phyloP scores from a whole-genome alignment of 2,329 filamentous ascomycete genomes.

The Penicillium thymicola region DNA sequence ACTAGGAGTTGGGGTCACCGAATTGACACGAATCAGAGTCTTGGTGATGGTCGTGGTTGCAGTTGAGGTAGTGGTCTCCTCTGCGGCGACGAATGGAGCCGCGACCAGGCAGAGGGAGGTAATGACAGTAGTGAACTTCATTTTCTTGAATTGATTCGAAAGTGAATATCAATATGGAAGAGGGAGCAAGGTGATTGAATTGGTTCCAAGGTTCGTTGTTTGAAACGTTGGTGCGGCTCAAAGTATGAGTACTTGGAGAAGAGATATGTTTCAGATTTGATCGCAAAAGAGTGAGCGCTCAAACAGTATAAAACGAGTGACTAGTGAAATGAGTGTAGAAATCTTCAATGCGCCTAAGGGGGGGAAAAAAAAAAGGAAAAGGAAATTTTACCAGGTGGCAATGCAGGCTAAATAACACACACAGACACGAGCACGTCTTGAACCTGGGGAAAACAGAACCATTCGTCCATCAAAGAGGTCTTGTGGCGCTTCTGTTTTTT shows the following conservation, averaged over 20 bases:
- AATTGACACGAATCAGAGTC: constrained; percentile 45
- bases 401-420: constrained; percentile 19
- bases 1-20: constrained; percentile 30
- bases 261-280: constrained; percentile 11
- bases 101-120: constrained; percentile 36
- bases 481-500: not conserved
- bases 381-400: constrained; percentile 19
- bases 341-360: constrained; percentile 16
- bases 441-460: constrained; percentile 9
- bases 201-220: not conserved
- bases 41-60: constrained; percentile 42
- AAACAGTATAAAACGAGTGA: constrained; percentile 18
- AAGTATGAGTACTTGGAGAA: not conserved
- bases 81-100: constrained; percentile 31
- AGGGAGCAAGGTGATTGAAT: not conserved
- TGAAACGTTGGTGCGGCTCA: not conserved
- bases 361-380: constrained; percentile 9
- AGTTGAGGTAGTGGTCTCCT: constrained; percentile 27
- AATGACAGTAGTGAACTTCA: constrained; percentile 37
- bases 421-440: not conserved
- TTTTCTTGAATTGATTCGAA: constrained; percentile 20
- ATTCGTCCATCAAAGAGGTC: constrained; percentile 3
- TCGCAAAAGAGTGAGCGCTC: constrained; percentile 29
- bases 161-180: not conserved
- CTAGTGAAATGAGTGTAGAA: constrained; percentile 13